These are phyloP conservation scores for Pittosporum tobira DNA, from an alignment of 129 eudicot species.

Conservation along the genomic window DNA sequence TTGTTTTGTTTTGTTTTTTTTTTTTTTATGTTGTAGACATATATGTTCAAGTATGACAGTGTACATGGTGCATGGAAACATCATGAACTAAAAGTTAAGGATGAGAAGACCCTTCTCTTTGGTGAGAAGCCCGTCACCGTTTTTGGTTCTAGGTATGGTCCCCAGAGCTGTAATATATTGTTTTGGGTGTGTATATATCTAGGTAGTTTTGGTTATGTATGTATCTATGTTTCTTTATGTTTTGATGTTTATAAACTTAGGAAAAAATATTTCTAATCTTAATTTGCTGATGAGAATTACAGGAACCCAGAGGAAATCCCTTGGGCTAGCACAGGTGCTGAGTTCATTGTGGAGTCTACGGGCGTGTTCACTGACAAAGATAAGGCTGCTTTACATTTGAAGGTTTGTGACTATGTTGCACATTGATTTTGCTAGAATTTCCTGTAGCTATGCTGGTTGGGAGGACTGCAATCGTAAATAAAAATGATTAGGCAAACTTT, in stretches of 20 bases:
- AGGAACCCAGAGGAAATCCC: slow-evolving; percentile 68
- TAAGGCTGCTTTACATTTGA: slow-evolving; percentile 57
- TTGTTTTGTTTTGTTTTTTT: background rate
- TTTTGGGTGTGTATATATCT: background rate
- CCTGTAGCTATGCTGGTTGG: background rate
- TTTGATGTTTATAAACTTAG: background rate
- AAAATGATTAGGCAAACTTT: too few relatives aligned
- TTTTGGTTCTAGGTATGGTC: slow-evolving; percentile 36
- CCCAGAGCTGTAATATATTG: background rate
- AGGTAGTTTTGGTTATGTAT: background rate
- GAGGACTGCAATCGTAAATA: too few relatives aligned
- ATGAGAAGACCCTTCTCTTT: slow-evolving; percentile 42
- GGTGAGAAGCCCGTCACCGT: slow-evolving; percentile 48
- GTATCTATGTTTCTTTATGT: background rate
- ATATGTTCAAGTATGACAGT: slow-evolving; percentile 57
- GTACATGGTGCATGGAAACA: slow-evolving; percentile 63
- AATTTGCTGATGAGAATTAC: background rate
- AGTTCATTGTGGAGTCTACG: slow-evolving; percentile 45
- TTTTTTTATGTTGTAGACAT: slow-evolving; percentile 31
- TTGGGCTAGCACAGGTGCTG: slow-evolving; percentile 47
- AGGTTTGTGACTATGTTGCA: slow-evolving; percentile 18
- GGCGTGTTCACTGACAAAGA: slow-evolving; percentile 61
- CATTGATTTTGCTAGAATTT: background rate
- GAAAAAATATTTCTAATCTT: too few relatives aligned
- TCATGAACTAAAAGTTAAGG: slow-evolving; percentile 52